A percentile compares a stretch with the other conserved stretches of the same genome.
phyloP scores from a whole-genome alignment of 2,329 filamentous ascomycete genomes.

The Dichotomopilus funicola region DNA sequence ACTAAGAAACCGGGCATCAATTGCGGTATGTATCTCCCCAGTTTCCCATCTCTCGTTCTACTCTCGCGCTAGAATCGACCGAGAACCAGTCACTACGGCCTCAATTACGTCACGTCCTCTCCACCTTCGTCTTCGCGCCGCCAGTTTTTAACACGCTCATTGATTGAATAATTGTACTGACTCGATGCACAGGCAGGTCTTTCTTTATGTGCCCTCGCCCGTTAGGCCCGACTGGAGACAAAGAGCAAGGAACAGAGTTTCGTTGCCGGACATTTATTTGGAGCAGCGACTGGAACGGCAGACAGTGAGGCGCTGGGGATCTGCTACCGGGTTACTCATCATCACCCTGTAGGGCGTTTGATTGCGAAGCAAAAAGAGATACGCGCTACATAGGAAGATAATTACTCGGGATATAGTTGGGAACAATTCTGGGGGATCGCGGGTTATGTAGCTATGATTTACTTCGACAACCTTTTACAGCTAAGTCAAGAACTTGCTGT shows the following conservation, averaged over 20 bases:
- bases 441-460: too few relatives aligned
- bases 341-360: too few relatives aligned
- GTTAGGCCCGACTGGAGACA: constrained; percentile 75
- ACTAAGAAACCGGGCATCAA: constrained; percentile 91
- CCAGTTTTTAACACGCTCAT: too few relatives aligned
- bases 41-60: background rate
- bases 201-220: constrained; percentile 64
- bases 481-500: constrained; percentile 3
- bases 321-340: too few relatives aligned
- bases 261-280: constrained; percentile 78
- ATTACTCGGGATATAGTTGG: too few relatives aligned
- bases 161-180: background rate
- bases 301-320: background rate
- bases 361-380: too few relatives aligned
- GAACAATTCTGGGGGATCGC: too few relatives aligned
- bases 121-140: too few relatives aligned
- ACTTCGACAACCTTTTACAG: background rate
- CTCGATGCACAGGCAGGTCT: constrained; percentile 41
- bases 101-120: too few relatives aligned
- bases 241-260: constrained; percentile 81
- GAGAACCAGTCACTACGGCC: too few relatives aligned
- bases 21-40: constrained; percentile 44
- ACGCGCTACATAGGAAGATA: too few relatives aligned
- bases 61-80: background rate
- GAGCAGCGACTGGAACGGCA: constrained; percentile 52